Percentiles rank a stretch among this genome's conserved stretches.
These are phyloP conservation scores for Paraphaeosphaeria sporulosa DNA, from an alignment of 2,329 filamentous ascomycete species.

Conservation along the genomic window DNA sequence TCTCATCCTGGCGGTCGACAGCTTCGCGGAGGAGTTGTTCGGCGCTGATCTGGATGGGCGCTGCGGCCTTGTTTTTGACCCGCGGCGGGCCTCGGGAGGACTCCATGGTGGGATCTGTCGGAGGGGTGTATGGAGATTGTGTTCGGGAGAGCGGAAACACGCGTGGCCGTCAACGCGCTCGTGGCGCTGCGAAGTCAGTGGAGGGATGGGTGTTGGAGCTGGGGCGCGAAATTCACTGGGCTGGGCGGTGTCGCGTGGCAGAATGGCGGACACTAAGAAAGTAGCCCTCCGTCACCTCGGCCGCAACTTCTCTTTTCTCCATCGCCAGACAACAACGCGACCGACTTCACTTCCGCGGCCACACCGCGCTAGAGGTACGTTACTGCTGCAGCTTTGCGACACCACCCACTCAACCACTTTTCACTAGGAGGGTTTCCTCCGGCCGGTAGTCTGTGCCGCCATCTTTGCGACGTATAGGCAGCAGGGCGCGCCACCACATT, in stretches of 20 bases:
- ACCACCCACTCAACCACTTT: conserved; percentile 28
- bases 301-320: conserved; percentile 2
- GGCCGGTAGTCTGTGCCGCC: conserved; percentile 25
- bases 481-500: background rate
- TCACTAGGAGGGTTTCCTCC: conserved; percentile 33
- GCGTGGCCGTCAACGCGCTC: conserved; percentile 1
- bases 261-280: conserved; percentile 9
- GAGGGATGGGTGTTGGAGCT: background rate
- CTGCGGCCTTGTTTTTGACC: conserved; percentile 98
- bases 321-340: conserved; percentile 12
- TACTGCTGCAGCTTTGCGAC: conserved; percentile 21
- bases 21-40: conserved; percentile 97
- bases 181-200: background rate
- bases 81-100: conserved; percentile 84
- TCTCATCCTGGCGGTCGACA: conserved; percentile 91
- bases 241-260: conserved; percentile 10
- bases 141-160: background rate
- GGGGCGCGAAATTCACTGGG: conserved; percentile 15
- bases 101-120: conserved; percentile 71
- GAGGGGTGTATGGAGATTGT: background rate
- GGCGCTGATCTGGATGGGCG: conserved; percentile 83
- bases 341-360: conserved; percentile 21
- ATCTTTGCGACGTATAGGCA: conserved; percentile 1
- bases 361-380: conserved; percentile 31
- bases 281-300: conserved; percentile 13